Conservation (phyloP, 345 rosid species). For the Erysimum cheiranthoides region DNA sequence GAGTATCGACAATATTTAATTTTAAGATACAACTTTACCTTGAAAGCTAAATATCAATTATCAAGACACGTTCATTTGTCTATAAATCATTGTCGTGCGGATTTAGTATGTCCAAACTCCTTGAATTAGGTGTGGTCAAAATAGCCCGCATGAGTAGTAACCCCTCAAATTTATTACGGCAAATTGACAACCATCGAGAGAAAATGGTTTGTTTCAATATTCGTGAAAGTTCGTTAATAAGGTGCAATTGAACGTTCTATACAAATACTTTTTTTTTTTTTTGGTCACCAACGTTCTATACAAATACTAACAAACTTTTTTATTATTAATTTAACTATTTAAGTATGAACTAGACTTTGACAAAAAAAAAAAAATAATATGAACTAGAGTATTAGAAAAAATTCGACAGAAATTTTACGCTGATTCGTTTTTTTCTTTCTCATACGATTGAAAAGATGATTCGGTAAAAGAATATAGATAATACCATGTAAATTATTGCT, state of each 20-base stretch:
- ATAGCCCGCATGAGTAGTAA: background rate
- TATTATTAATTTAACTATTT: too few species aligned
- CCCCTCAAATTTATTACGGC: background rate
- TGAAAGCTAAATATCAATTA: constrained; percentile 42
- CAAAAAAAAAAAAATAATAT: too few species aligned
- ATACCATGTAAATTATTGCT: too few species aligned
- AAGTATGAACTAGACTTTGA: background rate
- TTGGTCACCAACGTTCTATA: background rate
- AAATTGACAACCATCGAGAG: constrained; percentile 1
- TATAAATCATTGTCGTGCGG: constrained; percentile 15
- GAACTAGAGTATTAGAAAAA: too few species aligned
- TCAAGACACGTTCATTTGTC: constrained; percentile 42
- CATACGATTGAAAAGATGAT: too few species aligned
- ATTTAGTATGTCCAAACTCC: constrained; percentile 10
- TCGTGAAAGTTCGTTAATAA: background rate
- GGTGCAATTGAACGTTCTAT: background rate
- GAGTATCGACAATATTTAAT: constrained; percentile 37
- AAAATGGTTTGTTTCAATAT: background rate
- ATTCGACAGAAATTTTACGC: too few species aligned
- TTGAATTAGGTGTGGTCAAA: constrained; percentile 24
- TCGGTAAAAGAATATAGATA: too few species aligned
- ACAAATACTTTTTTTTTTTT: too few species aligned
- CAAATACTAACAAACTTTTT: too few species aligned
- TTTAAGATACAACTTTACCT: constrained; percentile 39
- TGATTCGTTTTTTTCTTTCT: too few species aligned